A percentile compares a stretch with the other conserved stretches of the same genome.
phyloP scores from a whole-genome alignment of 2,329 filamentous ascomycete genomes.

The Lasiodiplodia sp. region DNA sequence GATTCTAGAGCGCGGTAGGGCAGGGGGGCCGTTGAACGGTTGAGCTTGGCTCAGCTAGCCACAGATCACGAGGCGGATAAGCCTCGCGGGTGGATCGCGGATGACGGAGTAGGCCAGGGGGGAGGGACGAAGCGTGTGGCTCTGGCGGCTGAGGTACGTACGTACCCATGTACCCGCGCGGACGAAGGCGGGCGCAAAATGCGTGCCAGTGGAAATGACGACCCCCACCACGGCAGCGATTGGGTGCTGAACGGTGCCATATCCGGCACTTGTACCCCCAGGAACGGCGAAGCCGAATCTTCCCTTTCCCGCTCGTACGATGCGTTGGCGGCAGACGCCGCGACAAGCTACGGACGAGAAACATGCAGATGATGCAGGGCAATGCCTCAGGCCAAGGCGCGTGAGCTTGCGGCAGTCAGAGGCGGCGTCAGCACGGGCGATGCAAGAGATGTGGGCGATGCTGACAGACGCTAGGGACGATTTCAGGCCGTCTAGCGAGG shows the following conservation, averaged over 20 bases:
- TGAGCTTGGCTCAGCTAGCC: slow-evolving; percentile 26
- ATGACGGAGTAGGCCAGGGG: slow-evolving; percentile 14
- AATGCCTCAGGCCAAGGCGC: not conserved
- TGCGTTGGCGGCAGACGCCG: not conserved
- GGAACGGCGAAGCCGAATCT: not conserved
- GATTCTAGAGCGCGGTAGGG: slow-evolving; percentile 5
- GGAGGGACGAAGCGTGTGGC: slow-evolving; percentile 5
- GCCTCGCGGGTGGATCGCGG: not conserved
- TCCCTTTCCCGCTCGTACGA: not conserved
- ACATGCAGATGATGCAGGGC: not conserved
- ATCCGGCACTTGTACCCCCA: slow-evolving; percentile 5
- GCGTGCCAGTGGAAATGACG: not conserved
- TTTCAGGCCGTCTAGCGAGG: slow-evolving; percentile 15
- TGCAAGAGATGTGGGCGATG: slow-evolving; percentile 8
- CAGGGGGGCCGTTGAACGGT: slow-evolving; percentile 3
- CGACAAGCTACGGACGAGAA: not conserved
- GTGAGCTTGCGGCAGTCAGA: slow-evolving; percentile 4
- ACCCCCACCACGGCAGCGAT: not conserved
- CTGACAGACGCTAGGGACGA: slow-evolving; percentile 3
- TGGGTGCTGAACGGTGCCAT: not conserved
- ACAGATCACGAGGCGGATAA: slow-evolving; percentile 15
- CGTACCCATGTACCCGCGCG: not conserved
- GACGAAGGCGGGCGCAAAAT: not conserved
- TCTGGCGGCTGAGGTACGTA: not conserved
- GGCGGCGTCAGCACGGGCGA: not conserved